Percentiles rank a stretch among this genome's conserved stretches.
Conservation (phyloP, 202 grass and related monocot genomes). For the Panicum virgatum region DNA sequence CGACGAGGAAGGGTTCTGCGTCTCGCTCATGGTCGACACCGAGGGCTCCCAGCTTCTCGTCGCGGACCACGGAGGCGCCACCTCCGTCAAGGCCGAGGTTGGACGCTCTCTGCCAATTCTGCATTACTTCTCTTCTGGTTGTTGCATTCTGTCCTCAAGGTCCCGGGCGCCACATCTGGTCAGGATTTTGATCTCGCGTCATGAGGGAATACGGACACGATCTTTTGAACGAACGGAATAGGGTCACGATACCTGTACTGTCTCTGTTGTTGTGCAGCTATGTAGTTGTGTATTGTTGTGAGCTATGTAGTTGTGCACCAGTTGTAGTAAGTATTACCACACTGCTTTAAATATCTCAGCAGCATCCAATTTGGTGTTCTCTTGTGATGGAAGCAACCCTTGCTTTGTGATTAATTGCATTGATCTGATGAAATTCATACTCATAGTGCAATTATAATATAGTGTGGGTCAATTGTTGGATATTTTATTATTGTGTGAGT, state of each 20-base stretch:
- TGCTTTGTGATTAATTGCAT: background rate
- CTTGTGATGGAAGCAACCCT: background rate
- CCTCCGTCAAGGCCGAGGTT: slow-evolving; percentile 61
- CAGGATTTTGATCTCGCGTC: background rate
- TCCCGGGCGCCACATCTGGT: background rate
- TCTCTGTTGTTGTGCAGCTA: background rate
- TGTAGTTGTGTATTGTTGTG: slow-evolving; percentile 14
- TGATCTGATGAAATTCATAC: background rate
- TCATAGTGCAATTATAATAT: background rate
- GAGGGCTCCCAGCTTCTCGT: slow-evolving; percentile 58
- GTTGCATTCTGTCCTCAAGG: background rate
- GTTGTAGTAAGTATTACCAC: background rate
- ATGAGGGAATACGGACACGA: background rate
- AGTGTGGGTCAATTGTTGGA: background rate
- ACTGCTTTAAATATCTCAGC: background rate
- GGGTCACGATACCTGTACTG: background rate
- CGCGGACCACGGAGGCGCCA: slow-evolving; percentile 49
- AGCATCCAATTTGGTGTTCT: background rate
- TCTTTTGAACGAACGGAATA: too few species aligned
- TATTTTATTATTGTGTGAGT: background rate
- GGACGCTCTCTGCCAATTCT: background rate
- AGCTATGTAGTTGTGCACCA: too few species aligned
- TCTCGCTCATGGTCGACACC: slow-evolving; percentile 66
- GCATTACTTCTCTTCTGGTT: background rate
- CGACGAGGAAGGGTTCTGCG: slow-evolving; percentile 62